Base-by-base conservation (phyloP, 306 rosid genomes). In the Lotus japonicus region DNA sequence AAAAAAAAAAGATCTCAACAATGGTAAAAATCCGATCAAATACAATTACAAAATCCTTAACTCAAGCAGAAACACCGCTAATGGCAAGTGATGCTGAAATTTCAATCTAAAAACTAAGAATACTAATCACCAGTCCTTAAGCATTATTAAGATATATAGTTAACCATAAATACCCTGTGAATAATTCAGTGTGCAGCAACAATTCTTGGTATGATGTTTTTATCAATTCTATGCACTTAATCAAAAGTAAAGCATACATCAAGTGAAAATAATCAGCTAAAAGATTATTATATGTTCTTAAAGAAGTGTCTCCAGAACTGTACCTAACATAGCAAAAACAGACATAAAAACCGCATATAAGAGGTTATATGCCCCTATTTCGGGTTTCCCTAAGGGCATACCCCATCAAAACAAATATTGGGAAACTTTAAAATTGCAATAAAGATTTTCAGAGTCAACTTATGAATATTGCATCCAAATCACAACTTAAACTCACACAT, bases 161-260 rank as follows among this genome's bases (percentile, higher is more conserved):
- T n/a, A 44, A 51, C 53, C 65, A 15, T 9, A 60, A 43, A 45
- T 19, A 64, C 31, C 53, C 54, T 28, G 33, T 12, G 42, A 58
- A 49, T 53, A 78, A 7, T 58, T 39, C 2, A 71, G 50, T 23
- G 17, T 7, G 16, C 11, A 59, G 72, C 10, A 44, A 42, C 18
- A 50, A 59, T 59, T 46, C 64, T 38, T 57, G 33, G 36, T 33
- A 45, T 61, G 39, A 50, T 61, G 41, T 78, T 58, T 60, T 52
- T 2, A 35, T 54, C 17, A 43, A 68, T n/a, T n/a, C 6, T n/a
- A 31, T 44, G 66, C 50, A 42, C 18, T 54, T 28, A 67, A 67
- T 59, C 57, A 58, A 16, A 73, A 68, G 55, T 39, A 62, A 79
- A 57, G n/a, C 26, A 68, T 55, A 51, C 71, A 73, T 73, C 10